phyloP scores from a whole-genome alignment of 805 yeast genomes.

The Candida sakaeoensis region DNA sequence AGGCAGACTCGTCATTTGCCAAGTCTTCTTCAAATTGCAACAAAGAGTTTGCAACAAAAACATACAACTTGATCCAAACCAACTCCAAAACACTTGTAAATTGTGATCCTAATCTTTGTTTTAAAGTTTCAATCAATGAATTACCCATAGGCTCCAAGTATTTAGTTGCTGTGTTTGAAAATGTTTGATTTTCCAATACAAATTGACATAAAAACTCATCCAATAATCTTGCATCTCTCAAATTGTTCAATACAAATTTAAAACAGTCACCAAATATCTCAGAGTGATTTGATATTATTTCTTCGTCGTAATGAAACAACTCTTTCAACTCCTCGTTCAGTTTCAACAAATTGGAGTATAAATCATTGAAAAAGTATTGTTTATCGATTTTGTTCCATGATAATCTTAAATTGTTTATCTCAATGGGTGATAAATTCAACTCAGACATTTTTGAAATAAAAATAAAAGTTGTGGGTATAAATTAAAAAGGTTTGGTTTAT shows the following conservation, averaged over 20 bases:
- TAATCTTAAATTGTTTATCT: slow-evolving; percentile 6
- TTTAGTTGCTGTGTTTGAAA: slow-evolving; percentile 20
- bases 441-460: slow-evolving; percentile 4
- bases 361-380: slow-evolving; percentile 26
- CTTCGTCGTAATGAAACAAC: slow-evolving; percentile 18
- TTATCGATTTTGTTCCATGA: slow-evolving; percentile 30
- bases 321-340: slow-evolving; percentile 22
- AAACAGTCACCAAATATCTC: slow-evolving; percentile 34
- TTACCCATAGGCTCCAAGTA: slow-evolving; percentile 43
- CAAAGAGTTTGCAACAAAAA: slow-evolving; percentile 36
- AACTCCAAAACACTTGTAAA: slow-evolving; percentile 30
- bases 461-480: background rate
- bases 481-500: background rate
- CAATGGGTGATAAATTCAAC: slow-evolving; percentile 7
- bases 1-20: slow-evolving; percentile 14
- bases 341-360: slow-evolving; percentile 32
- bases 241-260: slow-evolving; percentile 26
- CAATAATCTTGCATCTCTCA: slow-evolving; percentile 23
- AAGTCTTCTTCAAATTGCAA: slow-evolving; percentile 17
- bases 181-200: slow-evolving; percentile 25
- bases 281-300: slow-evolving; percentile 27
- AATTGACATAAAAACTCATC: slow-evolving; percentile 33
- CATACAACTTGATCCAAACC: slow-evolving; percentile 38
- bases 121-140: slow-evolving; percentile 34
- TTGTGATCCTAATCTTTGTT: slow-evolving; percentile 30